These are phyloP conservation scores for Xylariales sp. DNA, from an alignment of 2,329 filamentous ascomycete genomes.

Conservation along the genomic window DNA sequence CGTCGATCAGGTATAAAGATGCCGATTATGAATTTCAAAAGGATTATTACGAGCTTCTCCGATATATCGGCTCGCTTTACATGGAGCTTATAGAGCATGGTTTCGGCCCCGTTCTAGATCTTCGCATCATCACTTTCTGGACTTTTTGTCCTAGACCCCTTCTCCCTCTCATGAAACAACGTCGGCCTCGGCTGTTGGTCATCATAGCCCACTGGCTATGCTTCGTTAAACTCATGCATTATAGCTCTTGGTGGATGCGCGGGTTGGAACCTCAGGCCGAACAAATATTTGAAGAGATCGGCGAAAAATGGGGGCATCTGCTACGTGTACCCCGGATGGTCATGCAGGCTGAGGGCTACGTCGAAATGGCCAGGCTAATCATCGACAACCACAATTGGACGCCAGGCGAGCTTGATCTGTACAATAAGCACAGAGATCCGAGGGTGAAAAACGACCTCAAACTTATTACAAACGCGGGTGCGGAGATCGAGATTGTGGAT, in stretches of 20 bases:
- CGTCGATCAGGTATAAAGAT: conserved; percentile 57
- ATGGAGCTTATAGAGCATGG: conserved; percentile 58
- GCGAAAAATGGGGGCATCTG: conserved; percentile 55
- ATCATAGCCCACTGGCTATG: conserved; percentile 65
- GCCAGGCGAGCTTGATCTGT: conserved; percentile 46
- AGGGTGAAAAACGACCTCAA: conserved; percentile 38
- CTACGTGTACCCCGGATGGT: conserved; percentile 57
- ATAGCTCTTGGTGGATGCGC: conserved; percentile 62
- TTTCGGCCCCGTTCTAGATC: conserved; percentile 57
- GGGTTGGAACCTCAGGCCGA: conserved; percentile 60
- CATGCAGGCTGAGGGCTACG: conserved; percentile 49
- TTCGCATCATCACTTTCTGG: conserved; percentile 65
- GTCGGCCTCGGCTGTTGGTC: conserved; percentile 60
- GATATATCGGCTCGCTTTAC: conserved; percentile 65
- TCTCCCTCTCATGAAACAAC: conserved; percentile 56
- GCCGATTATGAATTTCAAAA: conserved; percentile 54
- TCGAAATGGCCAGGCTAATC: conserved; percentile 56
- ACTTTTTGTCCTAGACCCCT: conserved; percentile 62
- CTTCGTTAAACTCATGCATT: conserved; percentile 59
- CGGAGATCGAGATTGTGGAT: conserved; percentile 37
- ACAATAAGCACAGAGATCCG: conserved; percentile 42
- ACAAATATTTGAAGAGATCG: conserved; percentile 57
- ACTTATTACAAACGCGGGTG: conserved; percentile 38
- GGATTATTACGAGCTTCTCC: conserved; percentile 60
- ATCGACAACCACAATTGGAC: conserved; percentile 59